Evolutionary conservation across 345 rosid species (phyloP).

Genomic region (Pistacia atlantica): DNA sequence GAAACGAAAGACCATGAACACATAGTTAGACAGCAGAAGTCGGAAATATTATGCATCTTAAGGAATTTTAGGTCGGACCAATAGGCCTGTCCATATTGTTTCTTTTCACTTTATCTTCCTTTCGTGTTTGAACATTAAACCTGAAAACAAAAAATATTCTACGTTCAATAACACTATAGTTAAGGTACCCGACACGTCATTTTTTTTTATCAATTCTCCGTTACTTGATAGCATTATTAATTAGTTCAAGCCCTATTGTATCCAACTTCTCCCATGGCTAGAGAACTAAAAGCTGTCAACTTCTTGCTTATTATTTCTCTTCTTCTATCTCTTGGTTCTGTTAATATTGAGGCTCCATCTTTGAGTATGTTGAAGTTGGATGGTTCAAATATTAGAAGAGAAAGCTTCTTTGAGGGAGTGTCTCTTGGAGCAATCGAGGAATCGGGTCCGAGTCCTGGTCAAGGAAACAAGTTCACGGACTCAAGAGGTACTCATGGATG

Average conservation of each 20-base stretch:
- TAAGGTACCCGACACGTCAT: not conserved
- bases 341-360: conserved; percentile 7
- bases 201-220: not conserved
- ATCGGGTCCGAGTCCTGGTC: conserved; percentile 30
- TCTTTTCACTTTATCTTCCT: not conserved
- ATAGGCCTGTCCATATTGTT: not conserved
- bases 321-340: not conserved
- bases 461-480: conserved; percentile 9
- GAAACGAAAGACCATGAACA: not conserved
- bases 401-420: not conserved
- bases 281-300: not conserved
- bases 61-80: not conserved
- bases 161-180: not conserved
- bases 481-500: not conserved
- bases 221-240: not conserved
- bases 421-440: conserved; percentile 27
- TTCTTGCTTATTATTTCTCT: conserved; percentile 7
- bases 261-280: conserved; percentile 6
- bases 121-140: not conserved
- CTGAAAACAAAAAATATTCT: not conserved
- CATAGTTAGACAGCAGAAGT: not conserved
- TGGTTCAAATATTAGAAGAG: not conserved
- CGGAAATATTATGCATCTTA: not conserved
- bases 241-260: not conserved
- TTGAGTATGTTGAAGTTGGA: conserved; percentile 3